Base-by-base conservation (phyloP, 1,284 basidiomycete genomes). In the Cutaneotrichosporon dermatis region DNA sequence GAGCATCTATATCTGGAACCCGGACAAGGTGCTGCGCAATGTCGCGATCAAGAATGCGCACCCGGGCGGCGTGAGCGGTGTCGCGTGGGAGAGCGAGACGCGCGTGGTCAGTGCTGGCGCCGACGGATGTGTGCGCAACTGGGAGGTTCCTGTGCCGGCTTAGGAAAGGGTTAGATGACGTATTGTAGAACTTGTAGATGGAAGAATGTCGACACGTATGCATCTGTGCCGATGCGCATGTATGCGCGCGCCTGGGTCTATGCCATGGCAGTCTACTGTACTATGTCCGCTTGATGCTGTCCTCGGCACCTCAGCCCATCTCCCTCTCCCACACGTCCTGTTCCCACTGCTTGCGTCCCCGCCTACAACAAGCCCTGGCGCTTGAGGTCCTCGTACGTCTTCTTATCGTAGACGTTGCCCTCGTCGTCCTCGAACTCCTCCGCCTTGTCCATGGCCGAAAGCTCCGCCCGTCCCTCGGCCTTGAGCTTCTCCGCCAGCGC, bases 381-480 rank as follows among this genome's bases (percentile, higher is more conserved):
- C 70, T 74, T 77, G 53, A 79, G 62, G 55, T 76, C 71, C 58
- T 77, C 74, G 58, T 77, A 80, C 54, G 75, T 76, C 66, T 75
- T 75, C 66, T 70, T 73, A 55, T 72, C 70, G 55, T 71, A 66
- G 58, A 97, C 94, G 69, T 98, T 97, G 12, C 93, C 93, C 71
- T 97, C 93, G 40, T 92, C 90, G 75, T 98, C 93, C 76, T 98
- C 93, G 36, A 96, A 83, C 77, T 98, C 94, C 76, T 97, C 93
- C 83, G 94, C 94, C 34, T 89, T 90, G 76, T 96, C 92, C 69
- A 90, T 87, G 73, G 90, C 86, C 60, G 88, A 88, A 59, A 95
- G 88, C 75, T 97, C 93, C 69, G 90, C 87, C 35, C 89, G 83
- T 16, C 94, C 93, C 78, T 97, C 93, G 63, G 87, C 86, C 79